Evolutionary conservation across 2,329 filamentous ascomycete species (phyloP), one percentile per base, ranked within the genome.

Genomic region (Penicillium sp.): DNA sequence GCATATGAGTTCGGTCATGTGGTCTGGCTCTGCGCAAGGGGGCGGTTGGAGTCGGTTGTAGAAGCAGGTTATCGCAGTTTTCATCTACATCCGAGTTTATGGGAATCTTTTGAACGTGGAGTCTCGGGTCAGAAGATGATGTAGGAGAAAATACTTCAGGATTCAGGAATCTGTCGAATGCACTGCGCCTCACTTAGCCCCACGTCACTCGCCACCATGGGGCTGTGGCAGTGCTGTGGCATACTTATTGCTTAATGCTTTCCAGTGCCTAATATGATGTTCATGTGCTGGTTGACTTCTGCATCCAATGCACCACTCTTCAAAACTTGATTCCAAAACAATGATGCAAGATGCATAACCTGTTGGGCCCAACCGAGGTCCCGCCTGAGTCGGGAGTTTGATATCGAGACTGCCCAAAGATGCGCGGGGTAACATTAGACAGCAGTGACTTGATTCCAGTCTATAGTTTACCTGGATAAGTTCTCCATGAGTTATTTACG

Each of bases 1-100:
- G 59, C 59, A 61, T 61, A 60, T 52, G 47, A 59, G 47, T 54
- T 59, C 42, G 42, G 54, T 61, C 59, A 61, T 59, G 57, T 61
- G 59, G 46, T 60, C 52, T 23, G 20, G 20, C 3, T 18, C 15
- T 46, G 23, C 20, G 44, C 40, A 40, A 45, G 27, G 28, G 45
- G 42, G 38, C 13, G 43, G 41, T 50, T 56, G 42, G 39, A 50
- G 39, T 56, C 46, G 46, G 35, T 20, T 10, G 15, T 37, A 37
- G 33, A 37, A 23, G 33, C 18, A 37, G 33, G 33, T 20, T 20
- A 37, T 37, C 18, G 33, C 9, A 10, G 8, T 23, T 3, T 10
- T 35, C 29, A 18, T 20, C 15, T 37, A 37, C 33, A 18, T 37
- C 33, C 20, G 33, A 10, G 7, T 20, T 10, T 18, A 18, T 18